phyloP scores from a whole-genome alignment of 345 rosid species.

The Hypericum perforatum region DNA sequence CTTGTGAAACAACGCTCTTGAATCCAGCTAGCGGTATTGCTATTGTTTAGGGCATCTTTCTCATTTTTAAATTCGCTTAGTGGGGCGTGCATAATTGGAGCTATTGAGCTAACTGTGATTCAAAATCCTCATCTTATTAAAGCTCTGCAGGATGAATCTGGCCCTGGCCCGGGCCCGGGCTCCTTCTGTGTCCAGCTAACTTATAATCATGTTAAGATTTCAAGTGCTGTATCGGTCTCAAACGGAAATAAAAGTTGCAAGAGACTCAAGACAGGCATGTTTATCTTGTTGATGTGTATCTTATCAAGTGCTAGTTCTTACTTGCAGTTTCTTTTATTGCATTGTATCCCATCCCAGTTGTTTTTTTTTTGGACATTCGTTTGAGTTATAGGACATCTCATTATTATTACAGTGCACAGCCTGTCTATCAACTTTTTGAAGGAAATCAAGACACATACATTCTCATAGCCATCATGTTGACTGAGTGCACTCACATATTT shows the following conservation, averaged over 20 bases:
- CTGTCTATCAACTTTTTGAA: no score
- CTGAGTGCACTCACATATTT: no score
- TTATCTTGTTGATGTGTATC: conserved; percentile 3
- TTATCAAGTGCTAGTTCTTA: neutral
- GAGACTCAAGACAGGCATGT: conserved; percentile 62
- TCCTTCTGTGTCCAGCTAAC: conserved; percentile 60
- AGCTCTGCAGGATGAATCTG: conserved; percentile 64
- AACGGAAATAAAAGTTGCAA: conserved; percentile 35
- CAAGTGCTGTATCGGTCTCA: conserved; percentile 19
- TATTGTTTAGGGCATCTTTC: no score
- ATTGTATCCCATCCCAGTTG: no score
- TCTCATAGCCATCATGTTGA: conserved; percentile 11
- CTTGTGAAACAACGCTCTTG: conserved; percentile 21
- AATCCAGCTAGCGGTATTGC: no score
- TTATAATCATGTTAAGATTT: conserved; percentile 30
- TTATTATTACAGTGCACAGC: no score
- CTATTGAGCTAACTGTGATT: neutral
- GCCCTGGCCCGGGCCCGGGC: conserved; percentile 38
- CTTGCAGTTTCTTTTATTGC: no score
- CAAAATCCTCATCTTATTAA: conserved; percentile 20
- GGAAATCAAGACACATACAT: neutral
- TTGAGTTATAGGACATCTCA: no score
- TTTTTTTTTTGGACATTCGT: neutral
- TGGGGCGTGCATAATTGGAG: no score
- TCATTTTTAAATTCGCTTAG: conserved; percentile 3